These are phyloP conservation scores for Saccharomycopsis babjevae DNA, from an alignment of 805 yeast genomes.

Conservation along the genomic window DNA sequence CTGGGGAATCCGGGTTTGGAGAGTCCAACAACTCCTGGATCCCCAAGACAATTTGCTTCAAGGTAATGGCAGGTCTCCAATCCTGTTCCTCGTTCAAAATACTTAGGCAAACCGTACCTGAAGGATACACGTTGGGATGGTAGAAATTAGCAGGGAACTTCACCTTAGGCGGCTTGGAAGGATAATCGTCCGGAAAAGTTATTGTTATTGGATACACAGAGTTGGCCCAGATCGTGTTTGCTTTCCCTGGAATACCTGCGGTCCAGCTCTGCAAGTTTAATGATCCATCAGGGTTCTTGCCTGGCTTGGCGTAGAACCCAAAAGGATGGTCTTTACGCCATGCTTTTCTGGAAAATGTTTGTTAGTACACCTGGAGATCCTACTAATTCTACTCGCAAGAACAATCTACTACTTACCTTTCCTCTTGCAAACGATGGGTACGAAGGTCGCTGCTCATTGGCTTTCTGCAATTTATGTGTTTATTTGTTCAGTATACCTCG, in stretches of 20 bases:
- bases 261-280: slow-evolving; percentile 82
- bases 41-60: slow-evolving; percentile 83
- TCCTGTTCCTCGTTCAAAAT: slow-evolving; percentile 91
- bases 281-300: slow-evolving; percentile 68
- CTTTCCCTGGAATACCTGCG: slow-evolving; percentile 93
- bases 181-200: slow-evolving; percentile 81
- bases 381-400: background rate
- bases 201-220: slow-evolving; percentile 84
- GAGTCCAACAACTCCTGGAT: slow-evolving; percentile 81
- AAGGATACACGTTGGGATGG: slow-evolving; percentile 96
- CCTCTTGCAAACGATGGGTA: slow-evolving; percentile 81
- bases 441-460: slow-evolving; percentile 33
- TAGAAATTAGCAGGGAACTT: slow-evolving; percentile 82
- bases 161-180: slow-evolving; percentile 94
- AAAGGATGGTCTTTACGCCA: slow-evolving; percentile 99
- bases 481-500: background rate
- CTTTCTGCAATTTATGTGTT: background rate
- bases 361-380: background rate
- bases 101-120: slow-evolving; percentile 91
- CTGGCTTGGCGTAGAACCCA: slow-evolving; percentile 91
- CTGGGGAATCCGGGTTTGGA: slow-evolving; percentile 94
- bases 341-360: slow-evolving; percentile 48
- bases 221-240: slow-evolving; percentile 77
- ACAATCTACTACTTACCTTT: slow-evolving; percentile 35
- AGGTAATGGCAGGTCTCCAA: slow-evolving; percentile 95